Base-by-base conservation (phyloP, 768 basidiomycete species). In the Rhizopogon vesiculosus region DNA sequence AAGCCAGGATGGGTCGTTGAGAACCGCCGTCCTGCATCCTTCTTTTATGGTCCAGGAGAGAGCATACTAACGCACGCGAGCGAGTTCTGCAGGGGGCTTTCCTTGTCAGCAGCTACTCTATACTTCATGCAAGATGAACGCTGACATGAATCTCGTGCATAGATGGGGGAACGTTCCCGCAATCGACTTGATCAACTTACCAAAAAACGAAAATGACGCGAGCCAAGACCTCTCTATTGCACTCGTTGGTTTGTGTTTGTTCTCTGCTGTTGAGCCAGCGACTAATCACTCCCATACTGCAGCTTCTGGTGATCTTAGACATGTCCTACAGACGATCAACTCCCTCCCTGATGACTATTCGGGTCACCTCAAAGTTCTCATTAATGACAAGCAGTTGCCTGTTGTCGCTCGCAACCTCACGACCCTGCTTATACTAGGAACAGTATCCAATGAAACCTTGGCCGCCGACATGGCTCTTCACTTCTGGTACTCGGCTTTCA, bases 231-330 rank as follows among this genome's bases (percentile, higher is more conserved):
- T 72, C 7, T 57, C 62, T 7, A 58, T 72, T 33, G 59, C 56
- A 1, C 66, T 70, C 9, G 60, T 58, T 18, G 66, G 68, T 69
- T 12, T 5, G 68, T 53, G 25, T 2, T 33, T 25, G 39, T 22
- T 3, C 19, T 33, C 7, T 12, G 15, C 8, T 1, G 7, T 15
- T 1, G 38, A 4, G 16, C 46, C 13, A 53, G 41, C 1, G 15
- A 25, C 28, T 44, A 44, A 49, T 16, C n/a, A 15, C 25, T 10
- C 49, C 39, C 12, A 18, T 38, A 15, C 15, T n/a, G 10, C 45
- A 81, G 79, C 77, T 0, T 81, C 80, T 7, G 80, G 80, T 5
- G 79, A 81, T 61, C 67, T 81, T 45, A 72, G 79, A 35, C 70
- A 79, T 52, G 56, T 79, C 16, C 48, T 81, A 6, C 61, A 61